Base-by-base conservation (phyloP, 2,329 filamentous ascomycete species). In the Dothideomycetes sp. region DNA sequence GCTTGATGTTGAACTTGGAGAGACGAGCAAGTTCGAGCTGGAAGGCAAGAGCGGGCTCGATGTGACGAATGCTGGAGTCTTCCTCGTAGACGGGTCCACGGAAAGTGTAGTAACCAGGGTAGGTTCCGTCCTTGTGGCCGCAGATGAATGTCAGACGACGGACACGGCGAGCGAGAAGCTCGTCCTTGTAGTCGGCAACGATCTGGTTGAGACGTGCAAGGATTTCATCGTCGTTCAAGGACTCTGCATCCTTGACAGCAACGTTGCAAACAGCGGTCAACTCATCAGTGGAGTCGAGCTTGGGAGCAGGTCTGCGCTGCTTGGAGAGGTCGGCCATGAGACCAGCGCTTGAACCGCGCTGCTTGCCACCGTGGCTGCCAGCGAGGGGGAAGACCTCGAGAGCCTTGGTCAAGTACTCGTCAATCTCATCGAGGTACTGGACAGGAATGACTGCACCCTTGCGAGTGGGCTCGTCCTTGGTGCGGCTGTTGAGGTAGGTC, bases 31-130 rank as follows among this genome's bases (percentile, higher is more conserved):
- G 80, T 67, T 98, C 91, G 61, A 96, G 84, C 72, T 98, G 91
- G 84, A 96, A 98, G 58, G 91, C 88, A 63, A 95, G 74, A 41
- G 91, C 89, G 36, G 91, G 91, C 67, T 98, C 91, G 50, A 78
- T 93, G 71, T 98, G 89, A 69, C 91, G 89, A 58, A 98, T 96
- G 63, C 84, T 94, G 62, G 84, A 78, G 56, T 98, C 91, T 64
- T 98, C 91, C 38, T 78, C 73, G 63, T 94, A 98, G 37, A 71
- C 67, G 19, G 91, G 89, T 5, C 89, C 89, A 60, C 91, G 83
- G 85, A 96, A 98, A 30, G 91, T 98, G 73, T 84, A 96, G 75
- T 98, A 96, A 33, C 85, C 87, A 16, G 89, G 91, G 63, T 96
- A 94, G 11, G 85, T 86, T 41, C 88, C 91, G 57, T 98, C 86